phyloP scores from a whole-genome alignment of 768 basidiomycete species.

The Amanita brunnescens region DNA sequence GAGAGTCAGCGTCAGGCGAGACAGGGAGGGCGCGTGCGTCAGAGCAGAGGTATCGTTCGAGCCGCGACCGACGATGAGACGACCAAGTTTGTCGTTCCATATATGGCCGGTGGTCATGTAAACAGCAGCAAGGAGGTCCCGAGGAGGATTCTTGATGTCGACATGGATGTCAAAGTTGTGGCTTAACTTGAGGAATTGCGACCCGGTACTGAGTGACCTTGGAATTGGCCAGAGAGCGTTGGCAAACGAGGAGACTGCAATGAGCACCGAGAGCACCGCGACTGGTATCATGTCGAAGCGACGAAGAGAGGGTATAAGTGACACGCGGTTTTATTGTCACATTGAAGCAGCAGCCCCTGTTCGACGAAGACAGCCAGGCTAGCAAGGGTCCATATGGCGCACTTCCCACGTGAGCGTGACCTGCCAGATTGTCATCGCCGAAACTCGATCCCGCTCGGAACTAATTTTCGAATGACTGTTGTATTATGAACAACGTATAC shows the following conservation, averaged over 20 bases:
- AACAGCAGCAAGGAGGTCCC: neutral
- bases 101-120: constrained; percentile 13
- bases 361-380: too few relatives aligned
- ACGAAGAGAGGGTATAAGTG: too few relatives aligned
- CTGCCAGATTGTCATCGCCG: too few relatives aligned
- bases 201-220: too few relatives aligned
- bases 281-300: neutral
- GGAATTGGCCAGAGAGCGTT: too few relatives aligned
- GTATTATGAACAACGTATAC: constrained; percentile 31
- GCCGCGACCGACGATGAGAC: constrained; percentile 54
- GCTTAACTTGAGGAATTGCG: neutral
- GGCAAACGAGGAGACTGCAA: too few relatives aligned
- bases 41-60: constrained; percentile 36
- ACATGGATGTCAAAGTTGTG: neutral
- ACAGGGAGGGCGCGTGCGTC: constrained; percentile 23
- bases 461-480: neutral
- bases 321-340: too few relatives aligned
- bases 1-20: constrained; percentile 36
- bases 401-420: too few relatives aligned
- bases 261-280: too few relatives aligned
- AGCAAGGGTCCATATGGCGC: too few relatives aligned
- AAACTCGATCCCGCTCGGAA: too few relatives aligned
- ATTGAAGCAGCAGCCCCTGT: too few relatives aligned
- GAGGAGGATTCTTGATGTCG: neutral
- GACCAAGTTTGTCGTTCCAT: constrained; percentile 45